These are phyloP conservation scores for Colletotrichum destructivum DNA, from an alignment of 2,329 filamentous ascomycete genomes.

Conservation along the genomic window DNA sequence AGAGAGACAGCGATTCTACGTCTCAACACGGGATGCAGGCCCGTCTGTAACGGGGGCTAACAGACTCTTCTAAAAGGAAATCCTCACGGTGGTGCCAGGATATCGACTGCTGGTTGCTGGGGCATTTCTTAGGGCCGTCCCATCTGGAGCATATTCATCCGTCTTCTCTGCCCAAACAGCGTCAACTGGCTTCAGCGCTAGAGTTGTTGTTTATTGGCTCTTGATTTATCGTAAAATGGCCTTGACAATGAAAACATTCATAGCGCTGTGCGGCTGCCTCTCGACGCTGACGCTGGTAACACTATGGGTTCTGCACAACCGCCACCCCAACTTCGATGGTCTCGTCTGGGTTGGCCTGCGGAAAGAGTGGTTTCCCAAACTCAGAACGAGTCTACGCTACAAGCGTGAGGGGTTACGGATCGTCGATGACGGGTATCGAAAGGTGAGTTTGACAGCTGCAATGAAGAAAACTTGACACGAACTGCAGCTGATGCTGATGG, in stretches of 20 bases:
- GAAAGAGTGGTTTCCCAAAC: not conserved
- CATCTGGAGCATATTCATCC: no score
- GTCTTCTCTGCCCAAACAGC: no score
- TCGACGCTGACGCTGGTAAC: not conserved
- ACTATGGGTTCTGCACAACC: not conserved
- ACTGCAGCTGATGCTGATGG: not conserved
- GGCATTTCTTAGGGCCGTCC: no score
- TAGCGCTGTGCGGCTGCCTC: not conserved
- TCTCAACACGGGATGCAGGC: no score
- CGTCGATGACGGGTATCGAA: not conserved
- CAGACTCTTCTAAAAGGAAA: no score
- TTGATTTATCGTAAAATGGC: not conserved
- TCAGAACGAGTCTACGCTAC: not conserved
- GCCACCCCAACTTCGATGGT: not conserved
- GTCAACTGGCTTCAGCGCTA: no score
- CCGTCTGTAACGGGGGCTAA: no score
- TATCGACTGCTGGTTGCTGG: no score
- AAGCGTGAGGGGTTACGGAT: not conserved
- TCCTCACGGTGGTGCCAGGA: no score
- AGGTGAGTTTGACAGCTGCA: not conserved
- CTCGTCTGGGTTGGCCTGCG: not conserved
- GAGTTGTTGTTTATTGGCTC: no score
- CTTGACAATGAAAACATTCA: not conserved
- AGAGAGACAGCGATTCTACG: no score
- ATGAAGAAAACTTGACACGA: not conserved